Evolutionary conservation across 257 asterid genomes (phyloP).

Genomic region (Striga asiatica): DNA sequence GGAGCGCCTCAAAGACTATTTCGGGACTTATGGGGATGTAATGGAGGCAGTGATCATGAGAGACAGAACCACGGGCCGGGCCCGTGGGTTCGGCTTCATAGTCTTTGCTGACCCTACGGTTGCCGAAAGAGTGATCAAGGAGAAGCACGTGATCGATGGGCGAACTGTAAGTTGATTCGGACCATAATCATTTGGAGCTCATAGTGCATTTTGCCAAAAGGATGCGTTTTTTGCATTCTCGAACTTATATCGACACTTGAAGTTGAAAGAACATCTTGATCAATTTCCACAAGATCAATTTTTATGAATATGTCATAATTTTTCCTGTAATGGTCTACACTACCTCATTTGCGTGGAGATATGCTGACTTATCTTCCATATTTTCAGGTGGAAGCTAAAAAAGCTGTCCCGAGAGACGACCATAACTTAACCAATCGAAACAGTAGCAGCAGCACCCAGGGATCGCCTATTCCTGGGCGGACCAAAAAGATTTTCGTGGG

Average conservation of each 20-base stretch:
- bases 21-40: slow-evolving; percentile 61
- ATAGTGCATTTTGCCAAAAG: slow-evolving; percentile 5
- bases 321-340: slow-evolving; percentile 4
- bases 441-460: slow-evolving; percentile 59
- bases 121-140: slow-evolving; percentile 81
- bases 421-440: slow-evolving; percentile 51
- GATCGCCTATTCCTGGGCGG: slow-evolving; percentile 73
- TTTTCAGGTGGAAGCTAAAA: slow-evolving; percentile 80
- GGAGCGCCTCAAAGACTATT: slow-evolving; percentile 73
- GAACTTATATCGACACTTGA: too few species aligned
- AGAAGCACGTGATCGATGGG: slow-evolving; percentile 81
- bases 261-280: too few species aligned
- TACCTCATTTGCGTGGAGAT: background rate
- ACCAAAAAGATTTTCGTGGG: slow-evolving; percentile 92
- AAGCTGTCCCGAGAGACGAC: slow-evolving; percentile 88
- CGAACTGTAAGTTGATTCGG: slow-evolving; percentile 57
- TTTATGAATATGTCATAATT: too few species aligned
- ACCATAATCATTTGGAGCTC: background rate
- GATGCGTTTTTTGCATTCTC: background rate
- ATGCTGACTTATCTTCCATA: background rate
- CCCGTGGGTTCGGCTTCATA: slow-evolving; percentile 87
- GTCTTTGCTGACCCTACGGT: slow-evolving; percentile 69
- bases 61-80: slow-evolving; percentile 86
- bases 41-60: slow-evolving; percentile 91
- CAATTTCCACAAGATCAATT: too few species aligned